Base-by-base conservation (phyloP, 2,329 filamentous ascomycete species). In the Colletotrichum chrysophilum region DNA sequence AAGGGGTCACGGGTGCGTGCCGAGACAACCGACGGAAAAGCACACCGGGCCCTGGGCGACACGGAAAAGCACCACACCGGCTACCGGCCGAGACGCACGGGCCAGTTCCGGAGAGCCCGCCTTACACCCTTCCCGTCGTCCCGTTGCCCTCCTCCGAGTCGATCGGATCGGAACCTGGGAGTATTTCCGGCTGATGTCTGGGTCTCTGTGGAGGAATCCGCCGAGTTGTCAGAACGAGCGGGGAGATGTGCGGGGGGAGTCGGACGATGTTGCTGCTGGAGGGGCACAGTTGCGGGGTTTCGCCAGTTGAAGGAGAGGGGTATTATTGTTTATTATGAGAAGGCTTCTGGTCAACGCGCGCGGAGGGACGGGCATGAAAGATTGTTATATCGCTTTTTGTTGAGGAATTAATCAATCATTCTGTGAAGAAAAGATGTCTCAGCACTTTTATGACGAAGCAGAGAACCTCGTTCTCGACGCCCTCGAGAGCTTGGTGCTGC, bases 1-100 rank as follows among this genome's bases (percentile, higher is more conserved):
- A 48, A 21, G 21, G 30, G 48, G 67, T 74, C 62, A 67, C 68
- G 30, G 32, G 55, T 55, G 26, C 10, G 61, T 67, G 68, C 62
- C 61, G 72, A 71, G 69, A 56, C 69, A 67, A 75, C 69, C 56
- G 68, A 75, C 73, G 73, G 73, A 75, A 72, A 75, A 75, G 69
- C 69, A 64, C 38, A 48, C 52, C 28, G 60, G 60, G 28, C 13
- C 43, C 43, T 13, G 6, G n/a, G 4, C 1, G 13, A 43, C 24
- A 72, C 73, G 73, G 73, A 75, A 67, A 72, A 75, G 69, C 62
- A 55, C 8, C 68, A 61, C 30, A 32, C 7, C 28, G 34, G 64
- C 36, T 62, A 32, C 7, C 28, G 34, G 64, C 36, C 67, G n/a
- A 67, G 48, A 52, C 21, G 67, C 72, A 75, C 55, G 61, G 68